These are phyloP conservation scores for Rhizoclosmatium globosum DNA, from an alignment of 192 early-diverging fungal genomes.

Conservation along the genomic window DNA sequence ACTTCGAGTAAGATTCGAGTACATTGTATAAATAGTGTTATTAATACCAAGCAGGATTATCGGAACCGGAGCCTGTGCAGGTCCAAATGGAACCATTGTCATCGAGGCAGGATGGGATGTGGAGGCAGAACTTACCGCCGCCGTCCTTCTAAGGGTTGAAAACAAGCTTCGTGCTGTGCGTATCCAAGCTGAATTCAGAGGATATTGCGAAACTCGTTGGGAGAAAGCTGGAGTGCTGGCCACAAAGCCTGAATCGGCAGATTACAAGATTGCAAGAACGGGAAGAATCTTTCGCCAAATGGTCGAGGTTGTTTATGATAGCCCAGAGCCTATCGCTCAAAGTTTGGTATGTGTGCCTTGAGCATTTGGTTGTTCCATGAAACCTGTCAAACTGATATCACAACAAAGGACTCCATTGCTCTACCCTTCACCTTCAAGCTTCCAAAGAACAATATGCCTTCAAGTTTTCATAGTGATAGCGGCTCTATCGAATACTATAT, in stretches of 20 bases:
- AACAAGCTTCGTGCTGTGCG: conserved; percentile 35
- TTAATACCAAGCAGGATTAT: background rate
- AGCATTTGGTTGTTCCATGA: background rate
- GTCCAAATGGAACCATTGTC: background rate
- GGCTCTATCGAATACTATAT: conserved; percentile 31
- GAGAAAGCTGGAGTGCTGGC: background rate
- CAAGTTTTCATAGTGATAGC: conserved; percentile 11
- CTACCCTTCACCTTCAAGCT: conserved; percentile 24
- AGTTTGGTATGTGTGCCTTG: background rate
- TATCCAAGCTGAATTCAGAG: conserved; percentile 27
- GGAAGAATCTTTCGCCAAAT: conserved; percentile 27
- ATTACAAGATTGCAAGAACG: background rate
- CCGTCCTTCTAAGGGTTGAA: conserved; percentile 24
- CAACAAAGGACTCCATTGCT: conserved; percentile 2
- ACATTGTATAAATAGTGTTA: too few species aligned
- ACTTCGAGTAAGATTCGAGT: too few species aligned
- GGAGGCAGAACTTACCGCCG: background rate
- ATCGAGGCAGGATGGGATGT: conserved; percentile 19
- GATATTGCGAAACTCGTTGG: conserved; percentile 31
- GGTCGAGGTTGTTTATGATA: conserved; percentile 31
- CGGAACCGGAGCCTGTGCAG: background rate
- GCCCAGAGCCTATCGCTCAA: conserved; percentile 17
- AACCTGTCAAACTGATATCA: background rate
- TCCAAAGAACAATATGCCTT: conserved; percentile 15
- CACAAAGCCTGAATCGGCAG: conserved; percentile 4